These are phyloP conservation scores for Wickerhamomyces tratensis DNA, from an alignment of 805 yeast genomes.

Conservation along the genomic window DNA sequence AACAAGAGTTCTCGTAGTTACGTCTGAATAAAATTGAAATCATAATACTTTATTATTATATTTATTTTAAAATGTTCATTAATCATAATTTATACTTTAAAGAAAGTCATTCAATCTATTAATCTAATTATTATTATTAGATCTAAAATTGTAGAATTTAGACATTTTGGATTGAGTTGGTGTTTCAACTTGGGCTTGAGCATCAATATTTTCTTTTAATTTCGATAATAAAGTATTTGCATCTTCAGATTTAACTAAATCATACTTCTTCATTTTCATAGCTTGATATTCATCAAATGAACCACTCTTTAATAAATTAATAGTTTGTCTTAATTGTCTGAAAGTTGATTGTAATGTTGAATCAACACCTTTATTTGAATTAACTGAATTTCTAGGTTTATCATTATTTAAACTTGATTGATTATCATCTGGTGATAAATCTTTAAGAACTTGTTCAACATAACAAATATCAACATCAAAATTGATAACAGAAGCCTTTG, in stretches of 20 bases:
- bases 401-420: background rate
- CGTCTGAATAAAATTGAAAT: too few species aligned
- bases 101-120: too few species aligned
- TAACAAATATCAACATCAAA: slow-evolving; percentile 76
- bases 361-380: background rate
- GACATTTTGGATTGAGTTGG: background rate
- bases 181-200: background rate
- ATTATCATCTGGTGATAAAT: slow-evolving; percentile 19
- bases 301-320: slow-evolving; percentile 59
- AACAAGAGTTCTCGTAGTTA: too few species aligned
- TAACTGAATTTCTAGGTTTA: background rate
- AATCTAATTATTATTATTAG: background rate
- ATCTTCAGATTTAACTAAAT: slow-evolving; percentile 63
- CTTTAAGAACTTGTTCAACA: slow-evolving; percentile 43
- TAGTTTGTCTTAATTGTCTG: slow-evolving; percentile 69
- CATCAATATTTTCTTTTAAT: slow-evolving; percentile 18
- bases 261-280: slow-evolving; percentile 54
- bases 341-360: slow-evolving; percentile 68
- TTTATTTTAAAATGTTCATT: too few species aligned
- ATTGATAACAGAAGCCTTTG: slow-evolving; percentile 58
- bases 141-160: background rate
- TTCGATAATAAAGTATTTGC: slow-evolving; percentile 56
- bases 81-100: too few species aligned
- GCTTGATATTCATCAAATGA: slow-evolving; percentile 52
- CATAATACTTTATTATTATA: too few species aligned